Evolutionary conservation across 768 basidiomycete genomes (phyloP), one percentile per base, ranked within the genome.

Genomic region (Amanita rubescens): DNA sequence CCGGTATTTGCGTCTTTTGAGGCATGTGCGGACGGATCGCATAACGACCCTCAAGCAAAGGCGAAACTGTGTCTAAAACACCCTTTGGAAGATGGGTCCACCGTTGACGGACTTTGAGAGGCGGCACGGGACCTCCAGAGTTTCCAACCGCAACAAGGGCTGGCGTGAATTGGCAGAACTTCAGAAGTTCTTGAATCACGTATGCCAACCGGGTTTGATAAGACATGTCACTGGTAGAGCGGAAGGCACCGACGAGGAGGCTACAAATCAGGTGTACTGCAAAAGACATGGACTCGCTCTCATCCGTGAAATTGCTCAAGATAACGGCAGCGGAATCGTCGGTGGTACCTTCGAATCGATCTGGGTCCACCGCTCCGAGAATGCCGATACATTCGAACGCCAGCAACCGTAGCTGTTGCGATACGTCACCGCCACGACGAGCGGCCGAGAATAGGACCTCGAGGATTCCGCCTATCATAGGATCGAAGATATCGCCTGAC

Each of bases 351-450:
- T 90, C 86, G 61, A 88, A 87, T 46, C 96, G 79, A 71, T 98
- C 95, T 0, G 95, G 95, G 67, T 99, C 96, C 15, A 94, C 77
- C 2, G 96, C 96, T 5, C 96, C 96, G 11, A 98, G 70, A 19
- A 90, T 79, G 1, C 94, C 93, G 52, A 98, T 82, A 63, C 91
- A 96, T 63, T 96, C 90, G 62, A 86, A 94, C 0, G 92, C 87
- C 17, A 89, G 67, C 39, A 81, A 70, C 15, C 84, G 82, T 8
- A 93, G 62, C 1, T 74, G 62, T 42, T 94, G 87, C 5, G 77
- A 76, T 5, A 78, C 81, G 45, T 94, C 90, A 1, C 84, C 85
- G 57, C 95, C 93, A 8, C 90, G 80, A 50, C 81, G 81, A 0
- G 87, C 85, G 0, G 85, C 82, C 14, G 75, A 65, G 50, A 94